phyloP scores from a whole-genome alignment of 371 early-diverging fungal species.

The Mortierella sp. region DNA sequence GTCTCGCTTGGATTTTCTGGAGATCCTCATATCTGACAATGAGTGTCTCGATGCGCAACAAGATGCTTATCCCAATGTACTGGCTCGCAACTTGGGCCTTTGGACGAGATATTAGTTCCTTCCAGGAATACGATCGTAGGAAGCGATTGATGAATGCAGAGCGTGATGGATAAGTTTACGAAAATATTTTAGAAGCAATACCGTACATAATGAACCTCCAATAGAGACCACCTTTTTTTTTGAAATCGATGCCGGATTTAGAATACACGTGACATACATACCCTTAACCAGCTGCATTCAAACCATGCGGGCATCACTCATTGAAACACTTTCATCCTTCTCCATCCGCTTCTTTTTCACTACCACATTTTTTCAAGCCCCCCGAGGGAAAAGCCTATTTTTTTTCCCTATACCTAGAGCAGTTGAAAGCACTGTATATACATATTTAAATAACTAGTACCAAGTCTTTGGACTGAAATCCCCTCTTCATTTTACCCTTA shows the following conservation, averaged over 20 bases:
- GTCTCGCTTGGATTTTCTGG: slow-evolving; percentile 82
- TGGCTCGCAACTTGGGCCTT: slow-evolving; percentile 78
- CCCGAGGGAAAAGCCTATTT: not conserved
- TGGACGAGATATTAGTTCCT: slow-evolving; percentile 66
- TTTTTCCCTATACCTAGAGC: not conserved
- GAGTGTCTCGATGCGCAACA: slow-evolving; percentile 80
- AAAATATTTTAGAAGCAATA: no score
- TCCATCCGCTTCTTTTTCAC: slow-evolving; percentile 7
- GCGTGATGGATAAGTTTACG: slow-evolving; percentile 21
- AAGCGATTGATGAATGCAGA: slow-evolving; percentile 38
- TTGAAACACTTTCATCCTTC: not conserved
- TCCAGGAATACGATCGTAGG: slow-evolving; percentile 52
- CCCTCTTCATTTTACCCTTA: no score
- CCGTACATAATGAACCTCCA: not conserved
- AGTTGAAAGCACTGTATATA: no score
- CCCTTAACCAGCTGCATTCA: not conserved
- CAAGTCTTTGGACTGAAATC: no score
- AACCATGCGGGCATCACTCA: not conserved
- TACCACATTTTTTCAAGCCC: not conserved
- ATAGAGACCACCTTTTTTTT: not conserved
- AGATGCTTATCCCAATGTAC: slow-evolving; percentile 78
- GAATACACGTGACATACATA: not conserved
- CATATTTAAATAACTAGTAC: not conserved
- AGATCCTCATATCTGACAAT: slow-evolving; percentile 83
- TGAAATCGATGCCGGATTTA: not conserved